phyloP scores from a whole-genome alignment of 2,329 filamentous ascomycete species.

The Phoma sp. region DNA sequence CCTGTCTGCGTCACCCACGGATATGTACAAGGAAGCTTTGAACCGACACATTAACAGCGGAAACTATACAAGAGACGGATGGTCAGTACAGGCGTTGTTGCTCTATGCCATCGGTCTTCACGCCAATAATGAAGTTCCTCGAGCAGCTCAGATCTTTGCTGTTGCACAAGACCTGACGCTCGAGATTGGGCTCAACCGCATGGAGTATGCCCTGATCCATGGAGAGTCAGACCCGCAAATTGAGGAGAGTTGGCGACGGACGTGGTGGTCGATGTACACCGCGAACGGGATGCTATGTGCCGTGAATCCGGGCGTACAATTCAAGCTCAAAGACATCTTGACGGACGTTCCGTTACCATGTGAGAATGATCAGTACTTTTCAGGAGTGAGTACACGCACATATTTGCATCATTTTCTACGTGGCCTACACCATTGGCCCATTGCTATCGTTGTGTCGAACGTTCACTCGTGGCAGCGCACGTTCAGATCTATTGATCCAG shows the following conservation, averaged over 20 bases:
- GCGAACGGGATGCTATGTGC: conserved; percentile 85
- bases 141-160: conserved; percentile 70
- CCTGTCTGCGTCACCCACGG: conserved; percentile 53
- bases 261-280: conserved; percentile 89
- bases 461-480: no score
- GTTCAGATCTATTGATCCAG: no score
- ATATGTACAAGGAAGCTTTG: conserved; percentile 52
- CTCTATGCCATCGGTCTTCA: conserved; percentile 80
- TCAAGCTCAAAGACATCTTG: conserved; percentile 70
- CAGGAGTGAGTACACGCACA: conserved; percentile 39
- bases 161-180: conserved; percentile 75
- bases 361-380: conserved; percentile 74
- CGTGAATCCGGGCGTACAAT: conserved; percentile 74
- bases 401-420: conserved; percentile 17
- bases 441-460: not conserved
- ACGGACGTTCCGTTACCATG: conserved; percentile 78
- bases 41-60: conserved; percentile 41
- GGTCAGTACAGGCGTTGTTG: conserved; percentile 77
- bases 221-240: conserved; percentile 70
- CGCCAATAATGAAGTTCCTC: conserved; percentile 73
- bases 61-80: conserved; percentile 50
- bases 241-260: conserved; percentile 84
- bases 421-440: conserved; percentile 3
- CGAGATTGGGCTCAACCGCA: conserved; percentile 76
- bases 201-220: conserved; percentile 68